Base-by-base conservation (phyloP, 352 stramenopile species). In the Globisporangium parvum region DNA sequence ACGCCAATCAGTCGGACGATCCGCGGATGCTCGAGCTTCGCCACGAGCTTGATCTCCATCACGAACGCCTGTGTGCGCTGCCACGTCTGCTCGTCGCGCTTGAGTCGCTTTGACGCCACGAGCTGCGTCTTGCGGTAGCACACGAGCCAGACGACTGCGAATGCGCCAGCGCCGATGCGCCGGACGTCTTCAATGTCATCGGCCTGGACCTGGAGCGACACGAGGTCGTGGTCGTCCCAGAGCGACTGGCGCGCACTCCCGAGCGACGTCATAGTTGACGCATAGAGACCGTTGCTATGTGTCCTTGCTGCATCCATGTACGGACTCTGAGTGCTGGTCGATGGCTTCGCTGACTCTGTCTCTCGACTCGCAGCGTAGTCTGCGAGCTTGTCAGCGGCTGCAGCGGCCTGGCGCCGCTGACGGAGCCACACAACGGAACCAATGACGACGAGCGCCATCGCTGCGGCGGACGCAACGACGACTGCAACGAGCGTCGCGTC, bases 41-140 rank as follows among this genome's bases (percentile, higher is more conserved):
- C 63, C 2, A 85, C 69, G 45, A 95, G 66, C 44, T 86, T 88
- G 65, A 92, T 86, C 57, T 94, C 85, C 6, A 60, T 63, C 12
- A 88, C 59, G 20, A 94, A 93, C 14, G 51, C 57, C 9, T 74
- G 61, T 0, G 64, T 81, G 14, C 65, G 60, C n/a, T 74, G 57
- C 4, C 62, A 63, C 11, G 70, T 84, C 8, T 72, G 51, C 20
- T 84, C 65, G 49, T 80, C 74, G 6, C 63, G 62, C 17, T 71
- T 63, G 37, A 85, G 63, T 2, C 75, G 69, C 55, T 88, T 88
- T 8, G 70, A 85, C 6, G 77, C 74, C 0, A 84, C 23, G 0
- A 77, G 41, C 8, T 70, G 59, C 9, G 59, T 71, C 18, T 60
- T 55, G 18, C 73, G 71, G 51, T 82, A 83, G 21, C 63, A 61